A percentile compares a stretch with the other conserved stretches of the same genome.
These are phyloP conservation scores for Carex cristatella DNA, from an alignment of 176 grass and related monocot genomes.

Conservation along the genomic window DNA sequence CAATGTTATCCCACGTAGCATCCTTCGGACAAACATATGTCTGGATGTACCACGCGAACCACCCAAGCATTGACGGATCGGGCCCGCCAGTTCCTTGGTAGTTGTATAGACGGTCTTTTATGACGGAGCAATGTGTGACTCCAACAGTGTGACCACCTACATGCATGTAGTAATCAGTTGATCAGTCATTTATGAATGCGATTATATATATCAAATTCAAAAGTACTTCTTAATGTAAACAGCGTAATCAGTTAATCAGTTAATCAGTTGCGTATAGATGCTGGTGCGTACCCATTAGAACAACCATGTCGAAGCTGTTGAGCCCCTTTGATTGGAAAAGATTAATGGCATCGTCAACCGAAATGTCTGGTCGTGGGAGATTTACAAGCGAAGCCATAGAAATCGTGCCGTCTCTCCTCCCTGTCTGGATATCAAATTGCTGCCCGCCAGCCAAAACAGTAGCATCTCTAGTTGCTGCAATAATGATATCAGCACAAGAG, in stretches of 20 bases:
- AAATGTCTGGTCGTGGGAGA: slow-evolving; percentile 21
- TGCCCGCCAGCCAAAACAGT: slow-evolving; percentile 31
- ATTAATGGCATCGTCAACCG: neutral
- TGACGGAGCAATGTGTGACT: slow-evolving; percentile 38
- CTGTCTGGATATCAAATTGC: slow-evolving; percentile 32
- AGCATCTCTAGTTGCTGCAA: slow-evolving; percentile 47
- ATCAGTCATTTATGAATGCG: neutral
- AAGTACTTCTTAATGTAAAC: neutral
- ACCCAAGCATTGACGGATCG: slow-evolving; percentile 33
- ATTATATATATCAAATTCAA: neutral
- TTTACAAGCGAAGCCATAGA: slow-evolving; percentile 17
- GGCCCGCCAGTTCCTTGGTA: slow-evolving; percentile 6
- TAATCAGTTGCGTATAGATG: neutral
- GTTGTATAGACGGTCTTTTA: slow-evolving; percentile 37
- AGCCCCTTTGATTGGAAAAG: slow-evolving; percentile 41
- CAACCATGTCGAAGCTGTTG: slow-evolving; percentile 34
- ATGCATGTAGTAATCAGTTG: neutral
- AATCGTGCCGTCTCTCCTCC: slow-evolving; percentile 26
- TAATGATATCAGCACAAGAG: slow-evolving; percentile 51
- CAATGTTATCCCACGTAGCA: neutral
- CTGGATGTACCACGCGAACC: neutral
- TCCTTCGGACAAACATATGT: slow-evolving; percentile 8
- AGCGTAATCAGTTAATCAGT: no score
- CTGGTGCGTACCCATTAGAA: slow-evolving; percentile 34
- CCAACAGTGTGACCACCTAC: slow-evolving; percentile 50